phyloP scores from a whole-genome alignment of 352 stramenopile species.

The Globisporangium uncinulatum region DNA sequence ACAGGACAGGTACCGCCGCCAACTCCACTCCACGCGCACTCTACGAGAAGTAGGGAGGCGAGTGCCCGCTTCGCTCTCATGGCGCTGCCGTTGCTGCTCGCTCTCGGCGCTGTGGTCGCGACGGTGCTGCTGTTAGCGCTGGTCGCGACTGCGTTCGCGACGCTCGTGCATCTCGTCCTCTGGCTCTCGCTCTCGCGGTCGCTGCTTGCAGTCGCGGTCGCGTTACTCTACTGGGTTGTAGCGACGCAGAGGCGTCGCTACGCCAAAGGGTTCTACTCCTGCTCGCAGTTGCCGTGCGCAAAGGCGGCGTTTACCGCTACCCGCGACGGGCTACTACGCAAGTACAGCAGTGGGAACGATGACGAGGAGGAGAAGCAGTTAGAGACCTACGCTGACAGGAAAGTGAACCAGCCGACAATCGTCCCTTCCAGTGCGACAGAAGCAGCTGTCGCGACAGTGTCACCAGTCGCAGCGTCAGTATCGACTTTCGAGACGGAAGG shows the following conservation, averaged over 20 bases:
- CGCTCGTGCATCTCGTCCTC: slow-evolving; percentile 1
- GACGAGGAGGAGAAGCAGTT: not conserved
- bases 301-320: not conserved
- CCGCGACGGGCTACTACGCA: not conserved
- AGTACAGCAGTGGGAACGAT: too few relatives aligned
- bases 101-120: not conserved
- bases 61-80: too few relatives aligned
- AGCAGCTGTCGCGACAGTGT: too few relatives aligned
- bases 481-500: too few relatives aligned
- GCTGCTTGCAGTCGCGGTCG: slow-evolving; percentile 1
- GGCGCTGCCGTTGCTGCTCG: not conserved
- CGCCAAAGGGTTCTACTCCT: slow-evolving; percentile 52
- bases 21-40: too few relatives aligned
- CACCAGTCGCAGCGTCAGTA: too few relatives aligned
- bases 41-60: too few relatives aligned
- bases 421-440: not conserved
- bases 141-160: not conserved
- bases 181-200: not conserved
- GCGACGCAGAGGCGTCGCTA: slow-evolving; percentile 8
- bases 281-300: slow-evolving; percentile 16
- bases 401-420: too few relatives aligned
- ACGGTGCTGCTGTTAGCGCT: slow-evolving; percentile 2
- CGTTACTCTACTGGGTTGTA: slow-evolving; percentile 5
- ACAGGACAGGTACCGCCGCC: too few relatives aligned
- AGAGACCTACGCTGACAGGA: too few relatives aligned